A percentile compares a stretch with the other conserved stretches of the same genome.
phyloP scores from a whole-genome alignment of 768 basidiomycete genomes.

The Exidia glandulosa region DNA sequence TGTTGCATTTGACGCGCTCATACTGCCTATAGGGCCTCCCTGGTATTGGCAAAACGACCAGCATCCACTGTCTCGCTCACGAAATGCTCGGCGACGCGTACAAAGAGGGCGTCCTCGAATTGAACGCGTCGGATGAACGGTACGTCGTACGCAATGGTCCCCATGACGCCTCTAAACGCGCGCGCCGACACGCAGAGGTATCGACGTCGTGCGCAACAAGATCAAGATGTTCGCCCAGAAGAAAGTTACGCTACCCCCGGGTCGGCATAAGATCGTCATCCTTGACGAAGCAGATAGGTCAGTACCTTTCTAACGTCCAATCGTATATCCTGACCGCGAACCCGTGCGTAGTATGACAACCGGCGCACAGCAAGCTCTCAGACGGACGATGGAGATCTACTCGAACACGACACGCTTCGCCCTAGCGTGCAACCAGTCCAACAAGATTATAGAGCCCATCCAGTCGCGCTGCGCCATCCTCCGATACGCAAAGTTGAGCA shows the following conservation, averaged over 20 bases:
- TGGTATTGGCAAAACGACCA: slow-evolving; percentile 98
- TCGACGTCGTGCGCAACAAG: slow-evolving; percentile 97
- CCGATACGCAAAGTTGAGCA: slow-evolving; percentile 80
- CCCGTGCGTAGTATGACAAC: slow-evolving; percentile 84
- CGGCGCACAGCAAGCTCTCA: slow-evolving; percentile 94
- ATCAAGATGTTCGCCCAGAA: slow-evolving; percentile 98
- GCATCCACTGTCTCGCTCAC: slow-evolving; percentile 93
- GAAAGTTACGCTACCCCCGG: slow-evolving; percentile 94
- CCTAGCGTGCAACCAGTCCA: slow-evolving; percentile 97
- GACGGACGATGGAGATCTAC: slow-evolving; percentile 98
- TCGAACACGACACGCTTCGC: slow-evolving; percentile 98
- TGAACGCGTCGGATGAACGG: slow-evolving; percentile 98
- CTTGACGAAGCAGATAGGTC: slow-evolving; percentile 98
- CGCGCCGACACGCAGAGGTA: slow-evolving; percentile 50
- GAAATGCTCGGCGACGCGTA: slow-evolving; percentile 93
- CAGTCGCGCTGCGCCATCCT: slow-evolving; percentile 96
- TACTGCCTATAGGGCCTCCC: slow-evolving; percentile 71
- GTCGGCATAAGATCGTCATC: slow-evolving; percentile 94
- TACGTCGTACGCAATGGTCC: too few relatives aligned
- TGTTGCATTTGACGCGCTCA: background rate
- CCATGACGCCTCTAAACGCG: slow-evolving; percentile 1
- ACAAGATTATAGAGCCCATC: slow-evolving; percentile 99
- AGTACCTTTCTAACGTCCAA: slow-evolving; percentile 5
- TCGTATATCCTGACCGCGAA: slow-evolving; percentile 21
- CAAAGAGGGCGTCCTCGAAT: slow-evolving; percentile 93